phyloP scores from a whole-genome alignment of 257 asterid genomes.

The Capsicum chinense region DNA sequence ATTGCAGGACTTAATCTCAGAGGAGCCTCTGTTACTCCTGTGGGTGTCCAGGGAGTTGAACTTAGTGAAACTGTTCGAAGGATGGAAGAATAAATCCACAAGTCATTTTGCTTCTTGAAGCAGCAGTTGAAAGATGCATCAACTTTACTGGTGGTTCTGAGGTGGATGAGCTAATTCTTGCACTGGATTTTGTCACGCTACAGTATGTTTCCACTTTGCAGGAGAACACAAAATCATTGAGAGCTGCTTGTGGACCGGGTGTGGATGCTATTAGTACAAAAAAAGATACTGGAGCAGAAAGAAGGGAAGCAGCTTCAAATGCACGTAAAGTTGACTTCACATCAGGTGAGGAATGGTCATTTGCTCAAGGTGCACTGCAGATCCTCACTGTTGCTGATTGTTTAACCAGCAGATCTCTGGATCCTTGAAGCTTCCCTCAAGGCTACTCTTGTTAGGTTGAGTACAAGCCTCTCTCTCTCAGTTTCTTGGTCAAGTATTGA shows the following conservation, averaged over 20 bases:
- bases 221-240: constrained; percentile 81
- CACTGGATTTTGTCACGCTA: constrained; percentile 78
- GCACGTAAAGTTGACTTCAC: constrained; percentile 69
- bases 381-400: constrained; percentile 89
- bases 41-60: constrained; percentile 94
- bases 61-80: constrained; percentile 96
- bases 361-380: constrained; percentile 96
- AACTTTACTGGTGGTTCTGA: constrained; percentile 95
- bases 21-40: constrained; percentile 87
- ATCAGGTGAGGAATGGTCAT: constrained; percentile 94
- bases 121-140: constrained; percentile 95
- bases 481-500: constrained; percentile 65
- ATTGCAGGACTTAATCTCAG: constrained; percentile 43
- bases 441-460: constrained; percentile 92
- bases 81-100: constrained; percentile 95
- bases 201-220: constrained; percentile 89
- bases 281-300: constrained; percentile 79
- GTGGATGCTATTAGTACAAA: constrained; percentile 56
- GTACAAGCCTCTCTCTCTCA: constrained; percentile 76
- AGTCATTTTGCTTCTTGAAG: constrained; percentile 86
- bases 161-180: constrained; percentile 88
- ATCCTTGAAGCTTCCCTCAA: constrained; percentile 91
- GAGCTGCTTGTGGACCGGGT: constrained; percentile 90
- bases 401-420: constrained; percentile 42
- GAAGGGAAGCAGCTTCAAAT: constrained; percentile 67